phyloP scores from a whole-genome alignment of 345 rosid genomes.

The Gossypium bickii region DNA sequence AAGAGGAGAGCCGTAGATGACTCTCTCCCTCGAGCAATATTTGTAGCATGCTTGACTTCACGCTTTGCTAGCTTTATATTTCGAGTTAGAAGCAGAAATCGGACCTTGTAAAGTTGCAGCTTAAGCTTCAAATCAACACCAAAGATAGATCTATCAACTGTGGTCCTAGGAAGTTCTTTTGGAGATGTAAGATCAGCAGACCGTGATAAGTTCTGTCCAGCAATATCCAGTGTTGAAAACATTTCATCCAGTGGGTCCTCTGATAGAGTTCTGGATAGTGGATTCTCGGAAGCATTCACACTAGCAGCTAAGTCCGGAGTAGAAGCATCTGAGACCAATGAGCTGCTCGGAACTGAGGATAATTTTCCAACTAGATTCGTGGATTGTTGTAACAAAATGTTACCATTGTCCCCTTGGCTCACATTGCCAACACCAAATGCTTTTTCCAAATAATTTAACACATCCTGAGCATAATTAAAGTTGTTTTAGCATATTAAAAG shows the following conservation, averaged over 20 bases:
- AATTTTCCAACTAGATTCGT: slow-evolving; percentile 53
- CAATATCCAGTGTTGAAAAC: slow-evolving; percentile 52
- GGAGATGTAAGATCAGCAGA: slow-evolving; percentile 49
- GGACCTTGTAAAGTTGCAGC: slow-evolving; percentile 93
- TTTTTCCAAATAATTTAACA: not conserved
- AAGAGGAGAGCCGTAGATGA: slow-evolving; percentile 80
- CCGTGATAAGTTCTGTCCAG: slow-evolving; percentile 58
- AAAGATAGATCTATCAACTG: slow-evolving; percentile 49
- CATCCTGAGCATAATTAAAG: not conserved
- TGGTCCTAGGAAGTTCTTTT: slow-evolving; percentile 52
- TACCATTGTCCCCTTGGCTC: slow-evolving; percentile 66
- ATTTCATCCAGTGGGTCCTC: slow-evolving; percentile 83
- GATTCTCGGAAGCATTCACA: slow-evolving; percentile 56
- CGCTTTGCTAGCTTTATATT: slow-evolving; percentile 93
- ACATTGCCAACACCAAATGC: slow-evolving; percentile 34
- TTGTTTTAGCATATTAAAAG: not conserved
- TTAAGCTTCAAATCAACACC: slow-evolving; percentile 76
- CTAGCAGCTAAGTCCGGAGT: slow-evolving; percentile 50
- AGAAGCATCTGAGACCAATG: slow-evolving; percentile 54
- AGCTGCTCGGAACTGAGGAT: slow-evolving; percentile 57
- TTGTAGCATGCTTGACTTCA: slow-evolving; percentile 93
- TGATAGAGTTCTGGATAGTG: slow-evolving; percentile 61
- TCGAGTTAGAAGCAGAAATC: slow-evolving; percentile 76
- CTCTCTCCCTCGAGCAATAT: slow-evolving; percentile 81
- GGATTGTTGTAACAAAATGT: slow-evolving; percentile 48